Percentiles rank a stretch among this genome's conserved stretches.
These are phyloP conservation scores for Rosa rugosa DNA, from an alignment of 306 rosid genomes.

Conservation along the genomic window DNA sequence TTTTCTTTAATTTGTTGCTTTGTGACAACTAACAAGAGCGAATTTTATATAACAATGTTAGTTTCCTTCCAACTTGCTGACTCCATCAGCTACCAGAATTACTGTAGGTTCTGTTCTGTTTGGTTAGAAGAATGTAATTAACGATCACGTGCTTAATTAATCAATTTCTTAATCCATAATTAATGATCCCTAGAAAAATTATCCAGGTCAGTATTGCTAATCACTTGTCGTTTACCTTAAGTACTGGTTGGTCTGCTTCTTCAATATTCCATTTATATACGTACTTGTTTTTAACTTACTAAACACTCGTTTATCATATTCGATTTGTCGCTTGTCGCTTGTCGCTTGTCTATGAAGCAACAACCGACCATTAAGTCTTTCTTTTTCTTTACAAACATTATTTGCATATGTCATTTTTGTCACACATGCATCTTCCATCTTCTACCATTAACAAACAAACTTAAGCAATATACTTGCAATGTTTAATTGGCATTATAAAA, in stretches of 20 bases:
- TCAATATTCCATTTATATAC: neutral
- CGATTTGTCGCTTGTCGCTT: neutral
- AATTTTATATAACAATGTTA: neutral
- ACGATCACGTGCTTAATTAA: neutral
- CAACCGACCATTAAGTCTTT: neutral
- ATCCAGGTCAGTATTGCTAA: neutral
- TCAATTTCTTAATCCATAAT: neutral
- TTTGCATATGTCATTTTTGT: neutral
- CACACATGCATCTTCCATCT: neutral
- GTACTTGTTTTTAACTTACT: neutral
- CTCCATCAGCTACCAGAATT: neutral
- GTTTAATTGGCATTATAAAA: neutral
- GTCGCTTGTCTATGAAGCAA: neutral
- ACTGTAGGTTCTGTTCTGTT: neutral
- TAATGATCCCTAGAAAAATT: neutral
- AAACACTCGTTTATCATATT: neutral
- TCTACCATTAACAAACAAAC: neutral
- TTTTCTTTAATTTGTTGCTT: conserved; percentile 24
- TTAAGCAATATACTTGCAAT: neutral
- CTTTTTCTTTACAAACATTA: neutral
- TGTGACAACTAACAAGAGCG: conserved; percentile 11
- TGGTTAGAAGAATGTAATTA: neutral
- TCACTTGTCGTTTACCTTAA: neutral
- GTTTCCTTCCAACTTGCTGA: neutral
- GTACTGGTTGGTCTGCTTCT: neutral